These are phyloP conservation scores for Amaranthus cruentus DNA, from an alignment of 148 eudicot species.

Conservation along the genomic window DNA sequence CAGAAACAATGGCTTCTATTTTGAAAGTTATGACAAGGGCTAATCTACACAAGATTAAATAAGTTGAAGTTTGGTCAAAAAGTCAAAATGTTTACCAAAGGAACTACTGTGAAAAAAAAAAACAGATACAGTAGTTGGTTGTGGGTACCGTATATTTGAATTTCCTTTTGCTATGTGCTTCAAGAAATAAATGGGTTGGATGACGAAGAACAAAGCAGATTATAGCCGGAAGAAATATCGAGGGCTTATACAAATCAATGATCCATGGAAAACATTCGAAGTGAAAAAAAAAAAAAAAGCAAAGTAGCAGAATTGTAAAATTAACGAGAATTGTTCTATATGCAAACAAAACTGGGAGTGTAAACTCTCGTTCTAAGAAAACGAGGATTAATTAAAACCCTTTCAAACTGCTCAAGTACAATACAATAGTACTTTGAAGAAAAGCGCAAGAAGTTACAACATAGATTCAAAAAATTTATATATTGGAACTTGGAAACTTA, in stretches of 20 bases:
- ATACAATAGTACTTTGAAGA: not conserved
- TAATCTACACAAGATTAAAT: not conserved
- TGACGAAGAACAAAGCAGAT: not conserved
- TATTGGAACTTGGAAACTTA: not conserved
- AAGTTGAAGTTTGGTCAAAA: not conserved
- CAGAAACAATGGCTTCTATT: slow-evolving; percentile 24
- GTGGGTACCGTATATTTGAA: slow-evolving; percentile 6
- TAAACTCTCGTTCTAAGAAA: not conserved
- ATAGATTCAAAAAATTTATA: not conserved
- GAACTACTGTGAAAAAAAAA: not conserved
- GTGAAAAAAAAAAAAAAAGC: not conserved
- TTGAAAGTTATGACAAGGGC: not conserved
- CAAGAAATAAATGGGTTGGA: not conserved
- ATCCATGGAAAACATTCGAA: too few species aligned
- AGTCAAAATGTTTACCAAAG: slow-evolving; percentile 1
- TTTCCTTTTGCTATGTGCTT: not conserved
- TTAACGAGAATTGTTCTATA: not conserved
- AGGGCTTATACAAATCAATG: too few species aligned
- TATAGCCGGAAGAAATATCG: not conserved
- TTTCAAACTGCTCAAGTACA: not conserved
- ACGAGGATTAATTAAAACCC: not conserved
- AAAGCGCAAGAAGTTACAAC: not conserved
- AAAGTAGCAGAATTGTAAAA: not conserved
- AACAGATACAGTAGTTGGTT: slow-evolving; percentile 3
- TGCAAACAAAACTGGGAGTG: not conserved